phyloP scores from a whole-genome alignment of 2,329 filamentous ascomycete species.

The Phaeophleospora eucalypticola region DNA sequence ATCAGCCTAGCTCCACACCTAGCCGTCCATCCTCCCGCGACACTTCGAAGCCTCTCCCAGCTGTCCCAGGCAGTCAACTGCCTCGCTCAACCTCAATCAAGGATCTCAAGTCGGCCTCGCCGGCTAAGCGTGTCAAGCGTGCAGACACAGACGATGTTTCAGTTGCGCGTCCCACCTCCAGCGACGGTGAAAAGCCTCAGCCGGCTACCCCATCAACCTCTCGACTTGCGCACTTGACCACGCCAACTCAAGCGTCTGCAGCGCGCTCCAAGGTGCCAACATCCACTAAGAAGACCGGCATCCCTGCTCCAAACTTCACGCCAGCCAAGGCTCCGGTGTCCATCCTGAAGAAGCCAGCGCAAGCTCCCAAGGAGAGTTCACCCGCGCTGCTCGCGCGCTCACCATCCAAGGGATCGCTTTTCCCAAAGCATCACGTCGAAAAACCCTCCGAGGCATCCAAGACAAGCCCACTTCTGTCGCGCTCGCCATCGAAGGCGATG shows the following conservation, averaged over 20 bases:
- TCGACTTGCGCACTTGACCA: constrained; percentile 58
- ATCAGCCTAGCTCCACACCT: constrained; percentile 31
- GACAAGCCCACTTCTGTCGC: constrained; percentile 25
- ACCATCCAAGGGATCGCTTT: constrained; percentile 26
- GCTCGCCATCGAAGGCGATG: constrained; percentile 23
- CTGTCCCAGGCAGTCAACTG: constrained; percentile 21
- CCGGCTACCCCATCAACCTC: constrained; percentile 48
- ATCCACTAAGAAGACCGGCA: constrained; percentile 35
- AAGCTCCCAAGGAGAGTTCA: constrained; percentile 9
- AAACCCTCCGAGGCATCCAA: constrained; percentile 2
- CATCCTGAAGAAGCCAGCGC: constrained; percentile 6
- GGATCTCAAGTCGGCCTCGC: constrained; percentile 25
- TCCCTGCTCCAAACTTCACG: constrained; percentile 27
- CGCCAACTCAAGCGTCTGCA: constrained; percentile 73
- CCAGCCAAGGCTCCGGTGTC: constrained; percentile 20
- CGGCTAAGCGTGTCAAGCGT: constrained; percentile 60
- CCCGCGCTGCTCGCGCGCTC: constrained; percentile 28
- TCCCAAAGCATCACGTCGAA: constrained; percentile 5
- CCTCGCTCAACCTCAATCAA: constrained; percentile 23
- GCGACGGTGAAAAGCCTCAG: constrained; percentile 41
- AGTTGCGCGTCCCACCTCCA: constrained; percentile 54
- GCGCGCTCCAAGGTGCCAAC: constrained; percentile 57
- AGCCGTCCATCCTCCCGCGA: constrained; percentile 16
- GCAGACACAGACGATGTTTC: constrained; percentile 66
- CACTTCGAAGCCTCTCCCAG: constrained; percentile 20